Evolutionary conservation across 805 yeast species (phyloP).

Genomic region (Nakazawaea molendinolei): DNA sequence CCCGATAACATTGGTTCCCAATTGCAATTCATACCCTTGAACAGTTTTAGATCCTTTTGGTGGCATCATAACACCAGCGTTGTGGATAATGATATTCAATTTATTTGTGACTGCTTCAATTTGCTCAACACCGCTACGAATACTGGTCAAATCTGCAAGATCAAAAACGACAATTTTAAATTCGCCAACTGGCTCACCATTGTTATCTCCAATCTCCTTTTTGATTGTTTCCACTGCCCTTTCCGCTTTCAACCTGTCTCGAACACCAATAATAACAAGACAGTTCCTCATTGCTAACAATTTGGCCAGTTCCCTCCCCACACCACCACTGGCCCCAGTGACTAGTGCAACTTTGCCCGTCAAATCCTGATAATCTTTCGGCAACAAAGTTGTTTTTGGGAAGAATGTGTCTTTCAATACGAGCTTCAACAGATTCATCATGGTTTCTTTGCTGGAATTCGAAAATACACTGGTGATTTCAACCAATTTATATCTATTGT

Average conservation of each 20-base stretch:
- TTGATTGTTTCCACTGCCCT: slow-evolving; percentile 22
- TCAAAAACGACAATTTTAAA: slow-evolving; percentile 25
- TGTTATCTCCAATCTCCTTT: slow-evolving; percentile 14
- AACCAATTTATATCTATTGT: too few relatives aligned
- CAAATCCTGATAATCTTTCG: slow-evolving; percentile 27
- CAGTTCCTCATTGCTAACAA: slow-evolving; percentile 27
- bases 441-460: not conserved
- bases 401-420: not conserved
- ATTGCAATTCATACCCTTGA: slow-evolving; percentile 40
- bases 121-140: slow-evolving; percentile 29
- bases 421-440: not conserved
- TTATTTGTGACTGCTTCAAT: slow-evolving; percentile 19
- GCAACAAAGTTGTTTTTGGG: slow-evolving; percentile 18
- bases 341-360: slow-evolving; percentile 24
- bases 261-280: slow-evolving; percentile 29
- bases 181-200: slow-evolving; percentile 16
- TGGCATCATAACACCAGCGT: slow-evolving; percentile 39
- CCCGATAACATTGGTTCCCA: slow-evolving; percentile 41
- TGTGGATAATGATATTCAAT: slow-evolving; percentile 32
- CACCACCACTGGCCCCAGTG: slow-evolving; percentile 29
- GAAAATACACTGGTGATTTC: too few relatives aligned
- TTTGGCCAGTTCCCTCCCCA: slow-evolving; percentile 27
- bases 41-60: slow-evolving; percentile 25
- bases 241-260: slow-evolving; percentile 27
- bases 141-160: slow-evolving; percentile 34